phyloP scores from a whole-genome alignment of 2,329 filamentous ascomycete genomes.

The Gaeumannomyces tritici region DNA sequence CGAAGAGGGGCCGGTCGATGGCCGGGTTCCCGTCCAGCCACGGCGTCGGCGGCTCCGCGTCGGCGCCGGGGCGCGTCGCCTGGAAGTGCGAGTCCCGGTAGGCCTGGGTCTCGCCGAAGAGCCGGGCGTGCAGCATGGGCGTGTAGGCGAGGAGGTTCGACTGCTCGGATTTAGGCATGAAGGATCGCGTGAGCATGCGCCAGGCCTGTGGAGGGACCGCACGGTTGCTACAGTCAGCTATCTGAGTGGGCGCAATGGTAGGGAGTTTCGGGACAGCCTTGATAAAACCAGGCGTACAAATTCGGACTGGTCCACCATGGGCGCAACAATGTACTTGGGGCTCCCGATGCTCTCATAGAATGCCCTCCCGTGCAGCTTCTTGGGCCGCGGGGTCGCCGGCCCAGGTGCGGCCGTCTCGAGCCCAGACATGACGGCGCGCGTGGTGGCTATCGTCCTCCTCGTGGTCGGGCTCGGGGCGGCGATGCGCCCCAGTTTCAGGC shows the following conservation, averaged over 20 bases:
- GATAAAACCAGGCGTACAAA: constrained; percentile 54
- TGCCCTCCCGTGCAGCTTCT: constrained; percentile 70
- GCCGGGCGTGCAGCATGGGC: constrained; percentile 90
- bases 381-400: constrained; percentile 9
- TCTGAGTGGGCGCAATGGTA: neutral
- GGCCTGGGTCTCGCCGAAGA: constrained; percentile 67
- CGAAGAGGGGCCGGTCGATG: constrained; percentile 81
- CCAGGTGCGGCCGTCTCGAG: constrained; percentile 4
- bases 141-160: constrained; percentile 74
- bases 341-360: constrained; percentile 95
- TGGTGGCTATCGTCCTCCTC: constrained; percentile 2
- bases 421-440: constrained; percentile 4
- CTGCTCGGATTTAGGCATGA: constrained; percentile 59
- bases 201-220: constrained; percentile 66
- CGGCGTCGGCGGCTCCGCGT: constrained; percentile 17
- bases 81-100: constrained; percentile 80
- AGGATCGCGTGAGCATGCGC: constrained; percentile 92
- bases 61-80: constrained; percentile 34
- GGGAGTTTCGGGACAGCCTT: too few species aligned
- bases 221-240: neutral
- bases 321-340: constrained; percentile 82
- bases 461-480: constrained; percentile 6
- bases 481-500: constrained; percentile 6
- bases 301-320: constrained; percentile 98
- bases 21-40: constrained; percentile 81